Percentiles rank a stretch among this genome's conserved stretches.
phyloP scores from a whole-genome alignment of 768 basidiomycete genomes.

The Pulveroboletus sp. region DNA sequence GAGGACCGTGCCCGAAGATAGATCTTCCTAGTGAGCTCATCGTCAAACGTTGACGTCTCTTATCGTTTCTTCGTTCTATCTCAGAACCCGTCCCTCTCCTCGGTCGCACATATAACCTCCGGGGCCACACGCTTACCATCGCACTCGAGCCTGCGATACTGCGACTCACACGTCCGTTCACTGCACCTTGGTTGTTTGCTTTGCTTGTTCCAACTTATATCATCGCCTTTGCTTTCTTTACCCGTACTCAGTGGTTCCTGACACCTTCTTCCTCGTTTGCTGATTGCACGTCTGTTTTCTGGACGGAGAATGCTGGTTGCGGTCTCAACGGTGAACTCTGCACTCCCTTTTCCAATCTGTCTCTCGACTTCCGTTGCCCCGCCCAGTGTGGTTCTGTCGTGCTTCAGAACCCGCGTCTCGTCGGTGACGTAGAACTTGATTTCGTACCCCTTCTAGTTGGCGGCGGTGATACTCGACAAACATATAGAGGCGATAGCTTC shows the following conservation, averaged over 20 bases:
- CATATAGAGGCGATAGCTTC: constrained; percentile 83
- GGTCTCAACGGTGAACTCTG: constrained; percentile 69
- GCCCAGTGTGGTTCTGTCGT: constrained; percentile 63
- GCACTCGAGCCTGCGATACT: constrained; percentile 56
- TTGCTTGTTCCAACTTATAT: constrained; percentile 62
- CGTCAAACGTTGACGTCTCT: not conserved
- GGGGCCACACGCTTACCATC: constrained; percentile 35
- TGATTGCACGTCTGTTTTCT: constrained; percentile 69
- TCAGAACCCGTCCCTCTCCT: constrained; percentile 56
- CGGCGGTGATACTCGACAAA: constrained; percentile 69
- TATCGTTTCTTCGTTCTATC: not conserved
- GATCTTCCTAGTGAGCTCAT: constrained; percentile 43
- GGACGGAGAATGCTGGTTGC: constrained; percentile 66
- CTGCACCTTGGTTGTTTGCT: constrained; percentile 51
- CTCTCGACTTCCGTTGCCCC: constrained; percentile 79
- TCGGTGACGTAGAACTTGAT: constrained; percentile 63
- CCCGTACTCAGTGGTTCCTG: constrained; percentile 69
- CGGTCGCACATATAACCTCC: constrained; percentile 43
- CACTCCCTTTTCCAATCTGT: constrained; percentile 56
- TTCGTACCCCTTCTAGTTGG: constrained; percentile 79
- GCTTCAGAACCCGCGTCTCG: constrained; percentile 69
- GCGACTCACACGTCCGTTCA: constrained; percentile 50
- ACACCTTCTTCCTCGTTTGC: constrained; percentile 63
- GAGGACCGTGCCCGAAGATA: constrained; percentile 60
- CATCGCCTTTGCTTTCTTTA: constrained; percentile 68